Percentiles rank a stretch among this genome's conserved stretches.
phyloP scores from a whole-genome alignment of 2,329 filamentous ascomycete genomes.

The Fusarium annulatum region DNA sequence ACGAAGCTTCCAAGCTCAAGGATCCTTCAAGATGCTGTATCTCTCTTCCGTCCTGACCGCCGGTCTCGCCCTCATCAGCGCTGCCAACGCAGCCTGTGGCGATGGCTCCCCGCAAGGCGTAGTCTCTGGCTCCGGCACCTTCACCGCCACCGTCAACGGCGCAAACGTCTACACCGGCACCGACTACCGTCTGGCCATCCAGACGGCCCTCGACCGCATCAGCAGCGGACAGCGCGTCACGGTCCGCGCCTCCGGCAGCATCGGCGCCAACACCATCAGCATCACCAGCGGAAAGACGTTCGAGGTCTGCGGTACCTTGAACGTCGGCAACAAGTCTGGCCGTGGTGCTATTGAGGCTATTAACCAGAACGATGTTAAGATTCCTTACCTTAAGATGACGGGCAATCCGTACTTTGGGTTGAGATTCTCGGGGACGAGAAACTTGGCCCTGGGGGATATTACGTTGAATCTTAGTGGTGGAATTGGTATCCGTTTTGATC shows the following conservation, averaged over 20 bases:
- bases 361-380: conserved; percentile 60
- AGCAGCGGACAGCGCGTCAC: conserved; percentile 63
- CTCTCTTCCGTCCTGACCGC: conserved; percentile 51
- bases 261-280: conserved; percentile 63
- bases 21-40: conserved; percentile 47
- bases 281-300: conserved; percentile 66
- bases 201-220: conserved; percentile 64
- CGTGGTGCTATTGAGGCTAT: conserved; percentile 66
- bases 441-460: conserved; percentile 62
- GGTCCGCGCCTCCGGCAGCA: conserved; percentile 65
- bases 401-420: conserved; percentile 68
- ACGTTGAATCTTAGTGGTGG: conserved; percentile 66
- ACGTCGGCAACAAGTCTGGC: conserved; percentile 54
- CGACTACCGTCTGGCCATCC: conserved; percentile 65
- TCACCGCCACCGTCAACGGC: conserved; percentile 57
- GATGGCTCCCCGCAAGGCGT: conserved; percentile 58
- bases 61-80: conserved; percentile 55
- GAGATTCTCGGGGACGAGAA: conserved; percentile 63
- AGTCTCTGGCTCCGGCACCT: conserved; percentile 61
- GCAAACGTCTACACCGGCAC: conserved; percentile 62
- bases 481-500: conserved; percentile 67
- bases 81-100: conserved; percentile 58
- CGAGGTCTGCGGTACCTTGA: conserved; percentile 68
- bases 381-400: conserved; percentile 68
- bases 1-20: no score